phyloP scores from a whole-genome alignment of 805 yeast genomes.

The Yarrowia divulgata region DNA sequence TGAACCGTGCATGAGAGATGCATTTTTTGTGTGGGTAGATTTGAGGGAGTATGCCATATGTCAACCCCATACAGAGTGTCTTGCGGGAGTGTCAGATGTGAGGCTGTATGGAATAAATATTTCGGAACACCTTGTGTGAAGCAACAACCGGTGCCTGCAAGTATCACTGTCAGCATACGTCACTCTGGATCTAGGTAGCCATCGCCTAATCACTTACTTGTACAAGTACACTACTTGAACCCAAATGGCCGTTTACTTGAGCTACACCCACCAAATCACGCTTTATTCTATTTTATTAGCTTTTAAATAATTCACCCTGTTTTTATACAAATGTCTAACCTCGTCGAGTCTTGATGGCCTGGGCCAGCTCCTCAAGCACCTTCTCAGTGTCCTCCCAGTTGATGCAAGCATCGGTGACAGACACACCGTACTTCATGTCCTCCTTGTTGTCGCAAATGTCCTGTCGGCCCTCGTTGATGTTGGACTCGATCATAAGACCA shows the following conservation, averaged over 20 bases:
- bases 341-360: conserved; percentile 84
- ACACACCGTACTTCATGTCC: conserved; percentile 85
- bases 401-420: conserved; percentile 98
- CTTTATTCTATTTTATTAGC: conserved; percentile 17
- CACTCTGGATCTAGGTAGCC: too few relatives aligned
- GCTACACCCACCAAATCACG: background rate
- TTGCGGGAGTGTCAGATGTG: background rate
- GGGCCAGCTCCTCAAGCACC: conserved; percentile 74
- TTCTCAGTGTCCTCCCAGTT: conserved; percentile 83
- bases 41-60: background rate
- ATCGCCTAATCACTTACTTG: too few relatives aligned
- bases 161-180: too few relatives aligned
- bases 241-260: too few relatives aligned
- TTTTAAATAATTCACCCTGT: conserved; percentile 23
- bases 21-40: background rate
- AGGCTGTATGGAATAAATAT: too few relatives aligned
- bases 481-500: conserved; percentile 97
- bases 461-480: conserved; percentile 92
- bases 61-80: too few relatives aligned
- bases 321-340: conserved; percentile 26
- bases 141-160: too few relatives aligned
- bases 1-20: background rate
- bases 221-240: too few relatives aligned
- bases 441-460: conserved; percentile 84
- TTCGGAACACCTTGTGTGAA: too few relatives aligned